Evolutionary conservation across 257 asterid genomes (phyloP), one percentile per base, ranked within the genome.

Genomic region (Knoxia roxburghii): DNA sequence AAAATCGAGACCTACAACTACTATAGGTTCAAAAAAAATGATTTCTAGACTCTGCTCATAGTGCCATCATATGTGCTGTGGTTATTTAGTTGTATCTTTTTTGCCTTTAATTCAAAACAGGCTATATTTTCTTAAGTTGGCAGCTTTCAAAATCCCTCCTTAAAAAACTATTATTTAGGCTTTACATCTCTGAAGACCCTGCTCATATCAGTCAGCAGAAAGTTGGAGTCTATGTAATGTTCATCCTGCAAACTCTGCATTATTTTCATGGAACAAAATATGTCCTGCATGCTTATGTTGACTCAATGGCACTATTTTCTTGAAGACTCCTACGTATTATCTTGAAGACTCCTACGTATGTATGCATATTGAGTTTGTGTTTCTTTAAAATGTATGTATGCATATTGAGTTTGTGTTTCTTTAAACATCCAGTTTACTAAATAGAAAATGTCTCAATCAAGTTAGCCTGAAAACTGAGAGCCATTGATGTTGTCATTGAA

Each of bases 301-400:
- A 64, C 68, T 69, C 68, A 35, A 65, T 48, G 81, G 78, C 82
- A 80, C 64, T 65, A 67, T 9, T n/a, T n/a, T n/a, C n/a, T n/a
- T n/a, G n/a, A n/a, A n/a, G n/a, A n/a, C n/a, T n/a, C n/a, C n/a
- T n/a, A n/a, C n/a, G n/a, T n/a, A n/a, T n/a, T n/a, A n/a, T n/a
- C n/a, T n/a, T n/a, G n/a, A n/a, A n/a, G n/a, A n/a, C n/a, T n/a
- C n/a, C n/a, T n/a, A n/a, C n/a, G n/a, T n/a, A n/a, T n/a, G n/a
- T n/a, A n/a, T n/a, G n/a, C n/a, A n/a, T n/a, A n/a, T n/a, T n/a
- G n/a, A n/a, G n/a, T n/a, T n/a, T n/a, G n/a, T n/a, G n/a, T n/a
- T n/a, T n/a, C n/a, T n/a, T n/a, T n/a, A n/a, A n/a, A n/a, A n/a
- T n/a, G n/a, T n/a, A n/a, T n/a, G n/a, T n/a, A n/a, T n/a, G n/a